phyloP scores from a whole-genome alignment of 352 stramenopile species.

The Globisporangium acanthophoron region DNA sequence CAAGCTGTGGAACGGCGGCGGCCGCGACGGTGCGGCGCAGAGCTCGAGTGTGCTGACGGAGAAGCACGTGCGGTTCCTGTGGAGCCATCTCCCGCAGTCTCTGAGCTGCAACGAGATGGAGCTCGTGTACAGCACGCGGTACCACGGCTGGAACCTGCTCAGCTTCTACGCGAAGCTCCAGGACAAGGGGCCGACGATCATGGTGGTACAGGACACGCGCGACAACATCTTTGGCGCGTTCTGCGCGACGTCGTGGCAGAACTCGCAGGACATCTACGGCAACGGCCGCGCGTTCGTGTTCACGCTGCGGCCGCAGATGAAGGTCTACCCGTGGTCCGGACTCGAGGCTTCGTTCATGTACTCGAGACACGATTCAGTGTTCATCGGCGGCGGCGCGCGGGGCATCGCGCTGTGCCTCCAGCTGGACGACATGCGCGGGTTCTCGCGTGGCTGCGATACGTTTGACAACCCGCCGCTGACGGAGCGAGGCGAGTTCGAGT shows the following conservation, averaged over 20 bases:
- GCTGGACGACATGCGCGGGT: constrained; percentile 65
- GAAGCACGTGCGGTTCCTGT: constrained; percentile 63
- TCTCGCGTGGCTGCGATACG: constrained; percentile 54
- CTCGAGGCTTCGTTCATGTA: constrained; percentile 75
- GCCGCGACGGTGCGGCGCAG: constrained; percentile 18
- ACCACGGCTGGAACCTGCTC: constrained; percentile 65
- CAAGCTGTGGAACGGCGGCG: constrained; percentile 23
- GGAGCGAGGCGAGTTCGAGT: constrained; percentile 45
- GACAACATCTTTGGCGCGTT: constrained; percentile 77
- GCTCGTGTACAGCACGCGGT: constrained; percentile 51
- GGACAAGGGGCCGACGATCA: constrained; percentile 57
- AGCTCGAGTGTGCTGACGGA: constrained; percentile 57
- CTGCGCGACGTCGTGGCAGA: constrained; percentile 58
- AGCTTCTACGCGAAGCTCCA: constrained; percentile 57
- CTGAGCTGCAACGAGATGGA: constrained; percentile 70
- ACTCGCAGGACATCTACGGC: constrained; percentile 48
- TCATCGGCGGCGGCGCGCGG: constrained; percentile 60
- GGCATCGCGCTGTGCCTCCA: constrained; percentile 69
- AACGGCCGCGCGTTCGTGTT: constrained; percentile 78
- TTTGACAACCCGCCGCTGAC: constrained; percentile 58
- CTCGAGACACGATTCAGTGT: constrained; percentile 38
- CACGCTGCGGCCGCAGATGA: constrained; percentile 49
- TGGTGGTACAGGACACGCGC: constrained; percentile 60
- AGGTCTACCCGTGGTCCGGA: constrained; percentile 52
- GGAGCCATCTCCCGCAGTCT: constrained; percentile 51